Evolutionary conservation across 2,329 filamentous ascomycete genomes (phyloP), one percentile per base, ranked within the genome.

Genomic region (Colletotrichum tamarilloi): DNA sequence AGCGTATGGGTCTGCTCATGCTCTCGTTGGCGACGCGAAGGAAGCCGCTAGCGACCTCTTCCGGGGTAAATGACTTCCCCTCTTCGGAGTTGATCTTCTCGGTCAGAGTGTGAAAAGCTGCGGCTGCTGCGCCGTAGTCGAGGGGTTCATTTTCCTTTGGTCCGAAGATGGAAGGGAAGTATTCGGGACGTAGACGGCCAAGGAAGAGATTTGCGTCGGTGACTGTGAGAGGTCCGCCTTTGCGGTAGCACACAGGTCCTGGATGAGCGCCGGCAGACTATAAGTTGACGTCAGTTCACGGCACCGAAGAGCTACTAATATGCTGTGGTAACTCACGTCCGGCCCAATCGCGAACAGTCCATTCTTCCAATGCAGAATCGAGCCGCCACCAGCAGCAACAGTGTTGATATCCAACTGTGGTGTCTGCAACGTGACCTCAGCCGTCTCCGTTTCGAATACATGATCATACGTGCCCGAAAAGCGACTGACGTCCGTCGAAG

Each of bases 21-120:
- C 94, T 92, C 83, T 97, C 94, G 78, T 97, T 97, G 5, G 95
- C 95, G 62, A 97, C 94, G n/a, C 94, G 94, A 80, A 97, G 87
- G 80, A 97, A 97, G 0, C 95, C 95, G 77, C 94, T 94, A 0
- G 95, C 95, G 3, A 98, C 93, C 79, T 97, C 94, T 78, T 98
- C 95, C 1, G 92, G 84, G 2, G 88, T 92, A 88, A 97, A 93
- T 2, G 85, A 87, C 77, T 90, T 91, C 8, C 90, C 90, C 1
- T 92, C 88, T 79, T 97, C 94, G 35, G 86, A 85, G 77, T 97
- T 97, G 79, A 98, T 93, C 77, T 94, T 87, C 56, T 93, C 88
- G 0, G 94, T 90, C 11, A 98, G 38, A 42, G 6, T 42, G 7
- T 42, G 16, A 5, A 42, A 19, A 42, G 38, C 38, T 19, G 6